Base-by-base conservation (phyloP, 1,284 basidiomycete species). In the Fomitopsis schrenkii region DNA sequence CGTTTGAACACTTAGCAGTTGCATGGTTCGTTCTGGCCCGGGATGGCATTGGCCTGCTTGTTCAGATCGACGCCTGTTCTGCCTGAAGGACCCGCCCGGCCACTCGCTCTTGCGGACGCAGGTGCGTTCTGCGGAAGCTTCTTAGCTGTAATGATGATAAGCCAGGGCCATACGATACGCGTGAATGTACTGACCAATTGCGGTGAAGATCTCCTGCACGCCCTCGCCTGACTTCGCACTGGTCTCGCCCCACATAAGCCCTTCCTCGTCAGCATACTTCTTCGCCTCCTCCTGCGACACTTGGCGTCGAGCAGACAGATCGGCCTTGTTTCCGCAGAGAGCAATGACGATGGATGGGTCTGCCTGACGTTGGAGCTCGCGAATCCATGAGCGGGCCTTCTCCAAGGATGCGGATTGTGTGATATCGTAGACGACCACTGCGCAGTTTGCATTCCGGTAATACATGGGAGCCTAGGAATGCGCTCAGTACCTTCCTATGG, bases 271-370 rank as follows among this genome's bases (percentile, higher is more conserved):
- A 0, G 97, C 97, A 71, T 94, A 98, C 76, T 92, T 91, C 81
- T 95, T 88, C 5, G 94, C 97, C 70, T 95, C 88, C 70, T 94
- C 91, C 68, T 90, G 82, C 14, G 88, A 80, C 14, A 95, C 90
- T 72, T 93, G 90, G 71, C 95, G 86, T 64, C 91, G 85, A 9
- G 87, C 88, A 42, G 87, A 83, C 55, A 98, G 79, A 76, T 98
- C 96, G 15, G 87, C 78, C 80, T 98, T 98, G 83, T 98, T 98
- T 58, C 96, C 96, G 61, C 95, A 97, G 30, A 98, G 86, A 50
- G 95, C 93, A 72, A 97, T 96, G 67, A 96, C 88, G 79, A 98
- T 98, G 59, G 92, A 94, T 30, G 96, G 95, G 74, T 98, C 97
- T 48, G 96, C 96, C 79, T 98, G 96, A 62, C 96, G 92, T 75